phyloP scores from a whole-genome alignment of 441 rosid species.

The Metrosideros polymorpha region DNA sequence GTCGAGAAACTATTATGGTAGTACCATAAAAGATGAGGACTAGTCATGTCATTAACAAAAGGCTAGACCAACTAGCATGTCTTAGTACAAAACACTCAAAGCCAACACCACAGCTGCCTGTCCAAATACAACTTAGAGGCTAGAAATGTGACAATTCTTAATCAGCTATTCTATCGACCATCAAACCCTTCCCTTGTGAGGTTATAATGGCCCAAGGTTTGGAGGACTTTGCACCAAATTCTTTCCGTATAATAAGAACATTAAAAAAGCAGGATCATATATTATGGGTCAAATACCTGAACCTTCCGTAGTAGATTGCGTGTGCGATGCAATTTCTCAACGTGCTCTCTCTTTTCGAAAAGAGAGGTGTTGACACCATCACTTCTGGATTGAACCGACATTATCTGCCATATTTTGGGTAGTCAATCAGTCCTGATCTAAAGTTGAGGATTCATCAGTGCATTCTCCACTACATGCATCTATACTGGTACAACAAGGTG shows the following conservation, averaged over 20 bases:
- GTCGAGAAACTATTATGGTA: background rate
- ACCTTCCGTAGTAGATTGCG: conserved; percentile 96
- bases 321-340: conserved; percentile 93
- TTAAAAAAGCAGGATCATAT: background rate
- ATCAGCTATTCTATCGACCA: background rate
- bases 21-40: background rate
- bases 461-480: background rate
- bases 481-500: background rate
- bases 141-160: background rate
- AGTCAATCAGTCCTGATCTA: background rate
- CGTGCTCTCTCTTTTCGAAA: conserved; percentile 89
- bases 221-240: background rate
- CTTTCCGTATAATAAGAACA: background rate
- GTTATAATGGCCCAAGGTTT: background rate
- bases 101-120: background rate
- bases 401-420: conserved; percentile 43
- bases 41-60: background rate
- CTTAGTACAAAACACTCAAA: background rate
- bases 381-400: conserved; percentile 95
- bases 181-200: background rate
- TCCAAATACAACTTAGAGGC: background rate
- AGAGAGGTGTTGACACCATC: conserved; percentile 94
- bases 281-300: conserved; percentile 44
- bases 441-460: background rate
- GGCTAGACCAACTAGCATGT: background rate